These are phyloP conservation scores for Kodamaea kaohsiungensis DNA, from an alignment of 805 yeast genomes.

Conservation along the genomic window DNA sequence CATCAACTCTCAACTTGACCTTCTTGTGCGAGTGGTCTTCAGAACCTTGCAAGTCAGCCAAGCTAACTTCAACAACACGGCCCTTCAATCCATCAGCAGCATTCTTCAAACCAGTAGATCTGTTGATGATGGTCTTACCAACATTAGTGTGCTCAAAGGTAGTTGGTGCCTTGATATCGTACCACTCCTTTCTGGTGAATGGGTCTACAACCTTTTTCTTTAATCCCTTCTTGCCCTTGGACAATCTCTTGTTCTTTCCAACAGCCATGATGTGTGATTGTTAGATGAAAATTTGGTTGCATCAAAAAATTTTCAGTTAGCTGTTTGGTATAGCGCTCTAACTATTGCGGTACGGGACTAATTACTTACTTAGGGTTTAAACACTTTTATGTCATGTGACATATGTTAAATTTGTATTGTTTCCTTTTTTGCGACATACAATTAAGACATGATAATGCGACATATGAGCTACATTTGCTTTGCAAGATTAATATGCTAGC, in stretches of 20 bases:
- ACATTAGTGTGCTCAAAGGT: slow-evolving; percentile 98
- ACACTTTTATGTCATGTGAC: too few species aligned
- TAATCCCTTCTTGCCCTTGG: slow-evolving; percentile 92
- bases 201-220: slow-evolving; percentile 99
- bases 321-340: too few species aligned
- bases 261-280: slow-evolving; percentile 16
- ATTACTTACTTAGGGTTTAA: too few species aligned
- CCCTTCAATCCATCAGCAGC: slow-evolving; percentile 98
- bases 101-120: slow-evolving; percentile 96
- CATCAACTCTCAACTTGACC: slow-evolving; percentile 96
- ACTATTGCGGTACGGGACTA: too few species aligned
- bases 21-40: slow-evolving; percentile 99
- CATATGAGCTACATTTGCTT: too few species aligned
- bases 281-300: slow-evolving; percentile 2
- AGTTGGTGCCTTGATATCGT: slow-evolving; percentile 97
- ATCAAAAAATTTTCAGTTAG: too few species aligned
- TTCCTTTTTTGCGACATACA: too few species aligned
- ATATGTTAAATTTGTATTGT: too few species aligned
- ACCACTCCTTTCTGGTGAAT: slow-evolving; percentile 99
- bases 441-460: too few species aligned
- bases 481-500: too few species aligned
- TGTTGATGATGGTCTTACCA: slow-evolving; percentile 98
- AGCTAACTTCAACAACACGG: slow-evolving; percentile 91
- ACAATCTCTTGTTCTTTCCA: slow-evolving; percentile 87
- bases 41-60: slow-evolving; percentile 97